phyloP scores from a whole-genome alignment of 208 protist genomes.

The Naegleria fowleri region DNA sequence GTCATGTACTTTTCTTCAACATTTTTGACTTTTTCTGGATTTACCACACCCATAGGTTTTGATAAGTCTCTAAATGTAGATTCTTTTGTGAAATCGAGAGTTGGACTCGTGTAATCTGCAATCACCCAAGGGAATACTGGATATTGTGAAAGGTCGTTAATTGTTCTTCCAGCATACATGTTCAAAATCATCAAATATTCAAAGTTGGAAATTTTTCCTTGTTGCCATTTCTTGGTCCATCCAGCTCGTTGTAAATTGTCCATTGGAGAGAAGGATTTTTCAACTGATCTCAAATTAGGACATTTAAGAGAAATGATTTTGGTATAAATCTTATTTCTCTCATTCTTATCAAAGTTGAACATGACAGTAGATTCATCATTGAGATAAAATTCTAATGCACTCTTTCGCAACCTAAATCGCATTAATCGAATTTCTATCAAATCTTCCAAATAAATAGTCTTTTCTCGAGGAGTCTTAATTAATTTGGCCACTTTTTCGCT shows the following conservation, averaged over 20 bases:
- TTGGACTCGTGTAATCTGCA: constrained; percentile 61
- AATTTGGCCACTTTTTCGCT: neutral
- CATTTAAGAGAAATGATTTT: constrained; percentile 13
- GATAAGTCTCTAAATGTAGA: constrained; percentile 70
- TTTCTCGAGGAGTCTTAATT: neutral
- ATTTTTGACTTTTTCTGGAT: constrained; percentile 26
- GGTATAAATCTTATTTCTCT: constrained; percentile 25
- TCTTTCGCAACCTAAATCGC: constrained; percentile 8
- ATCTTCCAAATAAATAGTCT: neutral
- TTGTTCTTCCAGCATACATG: constrained; percentile 49
- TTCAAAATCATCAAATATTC: constrained; percentile 68
- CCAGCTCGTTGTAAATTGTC: neutral
- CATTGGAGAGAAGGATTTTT: neutral
- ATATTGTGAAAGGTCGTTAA: constrained; percentile 63
- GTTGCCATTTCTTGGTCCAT: constrained; percentile 46
- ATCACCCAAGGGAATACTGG: constrained; percentile 87
- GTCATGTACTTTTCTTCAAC: neutral
- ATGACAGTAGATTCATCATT: constrained; percentile 13
- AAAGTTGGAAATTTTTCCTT: constrained; percentile 58
- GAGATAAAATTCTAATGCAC: constrained; percentile 28
- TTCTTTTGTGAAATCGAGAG: constrained; percentile 57
- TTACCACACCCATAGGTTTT: constrained; percentile 82
- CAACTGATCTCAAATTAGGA: constrained; percentile 10
- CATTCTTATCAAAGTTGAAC: constrained; percentile 31
- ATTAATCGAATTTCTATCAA: constrained; percentile 16